Evolutionary conservation across 768 basidiomycete genomes (phyloP), one percentile per base, ranked within the genome.

Genomic region (Dioszegia hungarica): DNA sequence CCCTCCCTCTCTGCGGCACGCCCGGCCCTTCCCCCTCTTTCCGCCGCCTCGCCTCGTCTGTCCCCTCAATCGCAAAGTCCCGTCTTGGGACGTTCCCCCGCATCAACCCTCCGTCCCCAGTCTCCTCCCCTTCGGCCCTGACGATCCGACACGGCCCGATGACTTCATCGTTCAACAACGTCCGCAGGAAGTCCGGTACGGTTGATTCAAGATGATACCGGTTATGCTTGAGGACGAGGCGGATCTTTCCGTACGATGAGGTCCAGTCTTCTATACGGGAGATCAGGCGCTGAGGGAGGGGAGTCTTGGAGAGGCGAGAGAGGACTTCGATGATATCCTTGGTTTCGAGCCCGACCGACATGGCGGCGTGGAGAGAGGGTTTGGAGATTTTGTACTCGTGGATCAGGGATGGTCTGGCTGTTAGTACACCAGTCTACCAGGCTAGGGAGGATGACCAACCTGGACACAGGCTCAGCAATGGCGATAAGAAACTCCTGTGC

Each of bases 331-430:
- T 95, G 67, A 98, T 98, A 75, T 98, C 93, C 66, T 94, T 88
- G 9, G 95, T 98, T 75, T 98, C 90, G 27, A 99, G 80, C 27
- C 95, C 95, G 59, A 99, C 95, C 14, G 94, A 97, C 60, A 99
- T 94, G 47, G 95, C 95, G 59, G 95, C 95, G 77, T 99, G 98
- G 15, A 99, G 81, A 17, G 94, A 98, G 77, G 98, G 95, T 41
- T 92, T 87, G 56, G 94, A 98, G 73, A 99, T 84, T 79, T 94
- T 91, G 82, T 98, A 99, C 80, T 98, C 95, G 79, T 99, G 94
- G 61, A 98, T 93, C 78, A 94, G 91, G 45, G 90, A 86, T 50
- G 95, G 95, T 81, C 94, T 94, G 63, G 27, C n/a, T n/a, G n/a
- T n/a, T n/a, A n/a, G n/a, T n/a, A n/a, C n/a, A n/a, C n/a, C n/a